Evolutionary conservation across 495 filamentous ascomycete genomes (phyloP), one percentile per base, ranked within the genome.

Genomic region (Cercophora sp.): DNA sequence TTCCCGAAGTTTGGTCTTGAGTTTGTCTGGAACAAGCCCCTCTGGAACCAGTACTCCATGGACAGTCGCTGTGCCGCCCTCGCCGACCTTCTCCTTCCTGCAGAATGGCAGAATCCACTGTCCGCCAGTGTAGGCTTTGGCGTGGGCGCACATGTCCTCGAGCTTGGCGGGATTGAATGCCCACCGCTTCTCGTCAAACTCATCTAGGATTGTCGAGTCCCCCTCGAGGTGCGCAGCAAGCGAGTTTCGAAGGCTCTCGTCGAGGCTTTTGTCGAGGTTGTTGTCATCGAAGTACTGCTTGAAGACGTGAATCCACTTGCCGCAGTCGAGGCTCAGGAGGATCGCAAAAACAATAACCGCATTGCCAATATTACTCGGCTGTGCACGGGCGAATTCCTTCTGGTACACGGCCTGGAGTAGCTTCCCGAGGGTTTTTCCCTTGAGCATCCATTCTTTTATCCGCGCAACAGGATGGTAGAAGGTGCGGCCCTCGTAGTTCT

Each of bases 21-120:
- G 27, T 9, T 19, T 53, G 3, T 37, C 52, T 8, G 53, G 54
- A 16, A 74, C 55, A 42, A 67, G 60, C 9, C 63, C 63, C 24
- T 64, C 58, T 32, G 61, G 63, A 8, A 74, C 56, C 8, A 40
- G 46, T n/a, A 70, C 63, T 11, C 61, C 60, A 32, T 55, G 65
- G 1, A 74, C 59, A 23, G 57, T 31, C 0, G 70, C 71, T 22
- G 65, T 66, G 20, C 67, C 70, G 4, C 70, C 70, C 25, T 57
- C 56, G 2, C 36, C 32, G 35, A 65, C 67, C 22, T 63, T 53
- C 8, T 64, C 40, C 29, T 52, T 58, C 23, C 53, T 45, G 47
- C 55, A 63, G 25, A 72, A 64, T 1, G 68, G 70, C 25, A 72
- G 52, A 18, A 71, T 46, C 43, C 43, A 46, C 8, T 25, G 43